A percentile compares a stretch with the other conserved stretches of the same genome.
Conservation (phyloP, 2,329 filamentous ascomycete genomes). For the Ascochyta rabiei region DNA sequence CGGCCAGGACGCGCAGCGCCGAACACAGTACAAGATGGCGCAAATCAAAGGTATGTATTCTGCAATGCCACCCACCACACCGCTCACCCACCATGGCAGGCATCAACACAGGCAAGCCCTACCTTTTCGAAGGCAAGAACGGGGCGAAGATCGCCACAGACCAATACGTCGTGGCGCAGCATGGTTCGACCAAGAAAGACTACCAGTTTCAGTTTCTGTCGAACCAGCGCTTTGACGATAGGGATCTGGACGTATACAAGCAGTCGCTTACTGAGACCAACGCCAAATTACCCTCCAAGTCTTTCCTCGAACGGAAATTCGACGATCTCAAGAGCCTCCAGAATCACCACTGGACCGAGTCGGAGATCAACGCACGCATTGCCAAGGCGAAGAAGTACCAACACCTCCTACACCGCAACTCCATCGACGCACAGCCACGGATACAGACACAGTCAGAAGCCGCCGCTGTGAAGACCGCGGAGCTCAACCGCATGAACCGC, state of each 20-base stretch:
- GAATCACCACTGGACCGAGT: conserved; percentile 80
- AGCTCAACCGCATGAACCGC: conserved; percentile 84
- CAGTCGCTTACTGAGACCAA: conserved; percentile 72
- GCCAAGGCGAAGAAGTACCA: conserved; percentile 64
- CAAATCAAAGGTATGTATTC: conserved; percentile 74
- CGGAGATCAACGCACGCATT: conserved; percentile 81
- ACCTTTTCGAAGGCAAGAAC: conserved; percentile 76
- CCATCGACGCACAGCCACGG: conserved; percentile 64
- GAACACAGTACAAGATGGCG: conserved; percentile 85
- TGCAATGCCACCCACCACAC: neutral
- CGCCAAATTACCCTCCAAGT: conserved; percentile 74
- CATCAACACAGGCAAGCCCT: conserved; percentile 79
- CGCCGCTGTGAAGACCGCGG: conserved; percentile 82
- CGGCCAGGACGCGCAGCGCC: conserved; percentile 74
- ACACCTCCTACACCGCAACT: conserved; percentile 66
- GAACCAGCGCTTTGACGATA: conserved; percentile 81
- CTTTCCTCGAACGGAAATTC: conserved; percentile 72
- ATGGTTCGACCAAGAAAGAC: conserved; percentile 81
- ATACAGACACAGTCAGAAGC: conserved; percentile 60
- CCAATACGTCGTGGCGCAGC: conserved; percentile 79
- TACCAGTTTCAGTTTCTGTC: conserved; percentile 93
- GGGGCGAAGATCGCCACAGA: conserved; percentile 82
- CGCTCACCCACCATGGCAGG: conserved; percentile 56
- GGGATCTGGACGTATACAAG: conserved; percentile 82
- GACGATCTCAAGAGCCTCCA: conserved; percentile 80